phyloP scores from a whole-genome alignment of 176 grass and related monocot species.

The Alopecurus myosuroides region DNA sequence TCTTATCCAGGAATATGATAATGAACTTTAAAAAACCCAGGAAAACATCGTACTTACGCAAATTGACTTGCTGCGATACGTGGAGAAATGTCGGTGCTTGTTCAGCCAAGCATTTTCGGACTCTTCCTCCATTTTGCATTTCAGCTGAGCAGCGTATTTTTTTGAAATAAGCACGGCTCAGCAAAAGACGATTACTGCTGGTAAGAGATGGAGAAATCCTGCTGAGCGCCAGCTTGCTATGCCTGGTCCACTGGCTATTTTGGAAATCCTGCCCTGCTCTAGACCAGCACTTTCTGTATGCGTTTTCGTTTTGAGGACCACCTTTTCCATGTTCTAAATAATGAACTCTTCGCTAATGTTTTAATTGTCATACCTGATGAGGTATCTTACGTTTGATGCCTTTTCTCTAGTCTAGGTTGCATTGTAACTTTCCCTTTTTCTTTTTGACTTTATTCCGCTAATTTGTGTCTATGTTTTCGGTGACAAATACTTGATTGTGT shows the following conservation, averaged over 20 bases:
- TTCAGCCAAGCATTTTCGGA: background rate
- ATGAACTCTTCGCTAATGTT: too few species aligned
- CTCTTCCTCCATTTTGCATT: background rate
- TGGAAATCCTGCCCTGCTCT: background rate
- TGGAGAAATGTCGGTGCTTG: constrained; percentile 10
- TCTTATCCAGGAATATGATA: background rate
- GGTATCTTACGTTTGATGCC: background rate
- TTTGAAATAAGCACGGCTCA: constrained; percentile 6
- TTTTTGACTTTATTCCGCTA: background rate
- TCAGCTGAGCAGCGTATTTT: constrained; percentile 10
- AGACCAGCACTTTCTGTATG: background rate
- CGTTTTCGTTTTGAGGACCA: background rate
- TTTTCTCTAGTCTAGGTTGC: background rate
- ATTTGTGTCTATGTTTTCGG: background rate
- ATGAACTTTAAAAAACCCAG: background rate
- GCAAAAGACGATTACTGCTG: constrained; percentile 21
- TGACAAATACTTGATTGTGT: background rate
- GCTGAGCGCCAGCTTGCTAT: constrained; percentile 17
- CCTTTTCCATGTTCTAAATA: constrained; percentile 8
- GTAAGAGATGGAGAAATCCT: constrained; percentile 18
- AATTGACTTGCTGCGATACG: background rate
- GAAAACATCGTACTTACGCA: background rate
- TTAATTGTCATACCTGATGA: too few species aligned
- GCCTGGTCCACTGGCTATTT: background rate
- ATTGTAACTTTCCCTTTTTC: background rate